phyloP scores from a whole-genome alignment of 768 basidiomycete species.

The Neoboletus magnificus region DNA sequence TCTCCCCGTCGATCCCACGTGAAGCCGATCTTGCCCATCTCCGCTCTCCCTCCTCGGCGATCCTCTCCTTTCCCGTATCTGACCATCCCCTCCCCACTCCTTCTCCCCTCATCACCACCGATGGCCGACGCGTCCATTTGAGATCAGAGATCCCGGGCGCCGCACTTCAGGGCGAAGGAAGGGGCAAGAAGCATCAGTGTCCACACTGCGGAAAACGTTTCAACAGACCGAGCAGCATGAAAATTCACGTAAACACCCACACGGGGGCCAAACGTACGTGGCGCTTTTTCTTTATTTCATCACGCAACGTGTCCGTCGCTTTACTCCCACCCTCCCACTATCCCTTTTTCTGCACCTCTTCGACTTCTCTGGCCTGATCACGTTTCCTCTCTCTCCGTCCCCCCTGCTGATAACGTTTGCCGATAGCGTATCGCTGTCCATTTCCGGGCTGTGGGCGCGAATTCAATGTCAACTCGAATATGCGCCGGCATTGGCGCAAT shows the following conservation, averaged over 20 bases:
- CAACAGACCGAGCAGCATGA: constrained; percentile 41
- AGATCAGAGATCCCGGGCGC: constrained; percentile 29
- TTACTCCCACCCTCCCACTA: constrained; percentile 7
- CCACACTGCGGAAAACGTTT: constrained; percentile 40
- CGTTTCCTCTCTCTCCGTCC: not conserved
- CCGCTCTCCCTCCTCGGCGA: constrained; percentile 32
- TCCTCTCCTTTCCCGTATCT: constrained; percentile 34
- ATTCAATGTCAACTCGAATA: constrained; percentile 84
- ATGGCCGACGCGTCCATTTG: constrained; percentile 30
- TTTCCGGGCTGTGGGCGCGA: constrained; percentile 70
- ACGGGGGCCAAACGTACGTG: constrained; percentile 38
- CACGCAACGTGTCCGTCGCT: constrained; percentile 23
- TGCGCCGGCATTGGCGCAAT: constrained; percentile 76
- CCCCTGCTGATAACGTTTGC: constrained; percentile 13
- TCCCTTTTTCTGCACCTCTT: constrained; percentile 4
- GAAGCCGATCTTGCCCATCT: constrained; percentile 29
- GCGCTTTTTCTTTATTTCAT: constrained; percentile 9
- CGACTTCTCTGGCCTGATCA: not conserved
- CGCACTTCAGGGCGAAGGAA: constrained; percentile 28
- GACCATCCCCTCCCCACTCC: constrained; percentile 23
- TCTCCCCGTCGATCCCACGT: constrained; percentile 29
- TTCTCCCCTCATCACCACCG: constrained; percentile 26
- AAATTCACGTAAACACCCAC: constrained; percentile 42
- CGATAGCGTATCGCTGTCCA: constrained; percentile 67
- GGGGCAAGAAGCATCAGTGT: constrained; percentile 37